A percentile compares a stretch with the other conserved stretches of the same genome.
Evolutionary conservation across 169 alveolate species (phyloP).

Genomic region (Plasmodium relictum): DNA sequence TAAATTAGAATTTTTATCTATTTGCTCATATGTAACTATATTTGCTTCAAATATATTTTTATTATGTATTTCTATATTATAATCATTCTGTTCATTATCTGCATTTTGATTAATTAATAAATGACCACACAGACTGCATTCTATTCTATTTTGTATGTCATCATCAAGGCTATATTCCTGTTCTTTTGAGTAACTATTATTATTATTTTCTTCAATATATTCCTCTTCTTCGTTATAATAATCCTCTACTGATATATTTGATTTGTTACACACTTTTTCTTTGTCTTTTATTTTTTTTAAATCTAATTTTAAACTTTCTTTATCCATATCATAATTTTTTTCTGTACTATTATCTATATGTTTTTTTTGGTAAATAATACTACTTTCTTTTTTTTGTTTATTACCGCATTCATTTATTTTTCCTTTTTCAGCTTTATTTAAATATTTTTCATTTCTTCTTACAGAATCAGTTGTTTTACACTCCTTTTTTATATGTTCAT

Average conservation of each 20-base stretch:
- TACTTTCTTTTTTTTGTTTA: constrained; percentile 1
- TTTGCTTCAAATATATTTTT: constrained; percentile 81
- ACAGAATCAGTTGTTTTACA: neutral
- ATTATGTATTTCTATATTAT: constrained; percentile 77
- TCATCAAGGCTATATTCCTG: constrained; percentile 38
- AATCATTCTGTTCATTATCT: constrained; percentile 54
- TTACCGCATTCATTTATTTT: neutral
- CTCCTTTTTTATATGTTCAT: neutral
- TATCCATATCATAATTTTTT: neutral
- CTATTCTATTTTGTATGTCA: constrained; percentile 74
- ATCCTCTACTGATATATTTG: constrained; percentile 2
- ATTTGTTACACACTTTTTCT: neutral
- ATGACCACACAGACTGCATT: constrained; percentile 89
- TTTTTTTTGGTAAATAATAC: too few relatives aligned
- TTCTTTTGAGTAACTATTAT: constrained; percentile 24
- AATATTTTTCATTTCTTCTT: neutral
- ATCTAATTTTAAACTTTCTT: neutral
- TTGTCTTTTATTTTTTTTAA: neutral
- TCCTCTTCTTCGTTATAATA: constrained; percentile 14
- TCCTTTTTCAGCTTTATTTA: neutral
- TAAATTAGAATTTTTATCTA: constrained; percentile 89
- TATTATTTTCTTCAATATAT: constrained; percentile 28
- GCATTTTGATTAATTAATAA: constrained; percentile 80
- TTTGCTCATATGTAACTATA: constrained; percentile 86
- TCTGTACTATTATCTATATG: too few relatives aligned